Evolutionary conservation across 805 yeast species (phyloP).

Genomic region (Peterozyma toletana): DNA sequence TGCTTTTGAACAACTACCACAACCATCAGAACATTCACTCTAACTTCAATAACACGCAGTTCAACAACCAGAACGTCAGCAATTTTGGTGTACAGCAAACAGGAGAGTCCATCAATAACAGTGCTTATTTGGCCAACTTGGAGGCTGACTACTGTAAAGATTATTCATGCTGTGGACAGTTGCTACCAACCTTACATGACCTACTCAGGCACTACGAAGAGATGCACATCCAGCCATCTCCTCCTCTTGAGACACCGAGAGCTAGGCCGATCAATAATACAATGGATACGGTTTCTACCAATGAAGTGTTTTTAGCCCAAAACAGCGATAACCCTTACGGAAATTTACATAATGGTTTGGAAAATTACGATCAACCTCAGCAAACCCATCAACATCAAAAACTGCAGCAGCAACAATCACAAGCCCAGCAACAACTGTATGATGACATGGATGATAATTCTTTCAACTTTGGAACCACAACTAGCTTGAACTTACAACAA

Average conservation of each 20-base stretch:
- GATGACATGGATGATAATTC: neutral
- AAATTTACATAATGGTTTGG: slow-evolving; percentile 19
- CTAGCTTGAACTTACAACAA: slow-evolving; percentile 3
- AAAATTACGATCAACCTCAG: slow-evolving; percentile 12
- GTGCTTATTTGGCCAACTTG: slow-evolving; percentile 82
- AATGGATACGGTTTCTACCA: slow-evolving; percentile 87
- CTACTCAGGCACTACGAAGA: slow-evolving; percentile 92
- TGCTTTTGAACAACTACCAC: slow-evolving; percentile 34
- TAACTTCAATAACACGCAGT: slow-evolving; percentile 3
- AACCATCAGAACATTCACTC: slow-evolving; percentile 8
- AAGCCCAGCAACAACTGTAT: slow-evolving; percentile 6
- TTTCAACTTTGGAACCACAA: slow-evolving; percentile 1
- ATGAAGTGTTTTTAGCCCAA: slow-evolving; percentile 72
- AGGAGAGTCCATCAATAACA: slow-evolving; percentile 55
- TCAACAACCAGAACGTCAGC: slow-evolving; percentile 10
- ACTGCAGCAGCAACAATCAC: slow-evolving; percentile 1
- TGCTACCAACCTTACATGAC: slow-evolving; percentile 90
- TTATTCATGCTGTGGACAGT: slow-evolving; percentile 91
- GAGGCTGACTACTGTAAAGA: slow-evolving; percentile 97
- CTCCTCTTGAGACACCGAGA: slow-evolving; percentile 31
- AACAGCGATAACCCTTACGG: slow-evolving; percentile 27
- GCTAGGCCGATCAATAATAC: slow-evolving; percentile 48
- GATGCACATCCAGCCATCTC: slow-evolving; percentile 69
- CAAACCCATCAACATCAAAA: slow-evolving; percentile 9
- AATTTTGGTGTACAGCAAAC: slow-evolving; percentile 20